Percentiles rank a stretch among this genome's conserved stretches.
phyloP scores from a whole-genome alignment of 345 rosid genomes.

The Eucalyptus curtisii region DNA sequence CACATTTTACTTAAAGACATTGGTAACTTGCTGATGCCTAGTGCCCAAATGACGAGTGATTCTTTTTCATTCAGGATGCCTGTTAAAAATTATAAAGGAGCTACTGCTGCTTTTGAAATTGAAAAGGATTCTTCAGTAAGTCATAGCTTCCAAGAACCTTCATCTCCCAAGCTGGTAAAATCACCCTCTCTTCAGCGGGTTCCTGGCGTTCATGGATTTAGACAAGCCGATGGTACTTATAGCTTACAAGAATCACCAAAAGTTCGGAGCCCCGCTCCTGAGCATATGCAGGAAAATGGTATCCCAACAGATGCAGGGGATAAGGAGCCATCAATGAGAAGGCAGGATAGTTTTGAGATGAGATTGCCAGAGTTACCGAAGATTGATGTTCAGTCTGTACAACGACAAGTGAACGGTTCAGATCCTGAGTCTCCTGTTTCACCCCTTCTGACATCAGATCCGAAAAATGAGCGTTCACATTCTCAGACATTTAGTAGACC shows the following conservation, averaged over 20 bases:
- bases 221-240: slow-evolving; percentile 45
- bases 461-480: slow-evolving; percentile 90
- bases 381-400: slow-evolving; percentile 67
- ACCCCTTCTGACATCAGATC: slow-evolving; percentile 91
- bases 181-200: slow-evolving; percentile 95
- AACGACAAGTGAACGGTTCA: slow-evolving; percentile 68
- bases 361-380: slow-evolving; percentile 87
- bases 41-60: neutral
- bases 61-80: slow-evolving; percentile 69
- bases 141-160: slow-evolving; percentile 74
- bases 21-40: neutral
- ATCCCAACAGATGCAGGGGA: slow-evolving; percentile 42
- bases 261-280: slow-evolving; percentile 63
- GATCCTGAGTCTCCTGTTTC: slow-evolving; percentile 99
- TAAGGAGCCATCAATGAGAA: slow-evolving; percentile 81
- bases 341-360: slow-evolving; percentile 99
- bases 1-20: neutral
- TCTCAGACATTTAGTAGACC: slow-evolving; percentile 97
- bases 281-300: slow-evolving; percentile 70
- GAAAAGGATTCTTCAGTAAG: slow-evolving; percentile 89
- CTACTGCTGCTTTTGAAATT: slow-evolving; percentile 58
- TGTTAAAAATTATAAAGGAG: slow-evolving; percentile 49
- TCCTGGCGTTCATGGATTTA: slow-evolving; percentile 31
- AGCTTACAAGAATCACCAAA: slow-evolving; percentile 65
- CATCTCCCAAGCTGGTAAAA: slow-evolving; percentile 77